These are phyloP conservation scores for Helminthosporium solani DNA, from an alignment of 2,329 filamentous ascomycete genomes.

Conservation along the genomic window DNA sequence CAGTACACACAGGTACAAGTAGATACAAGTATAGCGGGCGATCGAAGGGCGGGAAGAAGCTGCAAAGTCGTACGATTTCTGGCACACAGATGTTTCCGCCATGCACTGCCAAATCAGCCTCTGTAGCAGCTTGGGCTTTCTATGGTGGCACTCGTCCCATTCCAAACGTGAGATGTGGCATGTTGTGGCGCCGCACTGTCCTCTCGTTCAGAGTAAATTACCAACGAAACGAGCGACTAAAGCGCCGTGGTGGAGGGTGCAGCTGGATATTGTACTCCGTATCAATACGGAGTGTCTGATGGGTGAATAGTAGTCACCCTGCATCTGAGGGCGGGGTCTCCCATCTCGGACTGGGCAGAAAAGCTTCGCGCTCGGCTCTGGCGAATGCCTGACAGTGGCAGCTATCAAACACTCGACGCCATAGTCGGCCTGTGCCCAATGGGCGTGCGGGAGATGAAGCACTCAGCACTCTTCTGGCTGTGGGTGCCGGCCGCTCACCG, in stretches of 20 bases:
- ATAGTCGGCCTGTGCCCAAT: conserved; percentile 6
- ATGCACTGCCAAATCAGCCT: conserved; percentile 21
- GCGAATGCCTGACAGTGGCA: conserved; percentile 6
- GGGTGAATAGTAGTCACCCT: conserved; percentile 7
- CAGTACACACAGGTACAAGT: no score
- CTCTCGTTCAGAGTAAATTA: neutral
- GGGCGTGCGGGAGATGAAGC: neutral
- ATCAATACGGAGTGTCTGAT: no score
- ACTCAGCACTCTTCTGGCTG: neutral
- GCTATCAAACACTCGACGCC: conserved; percentile 7
- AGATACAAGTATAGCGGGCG: no score
- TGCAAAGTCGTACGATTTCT: conserved; percentile 22
- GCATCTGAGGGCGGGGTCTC: conserved; percentile 12
- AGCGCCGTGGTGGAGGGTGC: neutral
- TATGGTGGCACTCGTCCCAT: conserved; percentile 9
- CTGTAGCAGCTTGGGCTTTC: conserved; percentile 11
- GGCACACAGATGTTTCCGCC: conserved; percentile 18
- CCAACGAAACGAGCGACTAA: neutral
- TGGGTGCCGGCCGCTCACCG: conserved; percentile 8
- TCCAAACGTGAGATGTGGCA: conserved; percentile 19
- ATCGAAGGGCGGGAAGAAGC: no score
- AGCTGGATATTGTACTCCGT: neutral
- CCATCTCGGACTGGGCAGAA: conserved; percentile 7
- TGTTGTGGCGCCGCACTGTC: neutral
- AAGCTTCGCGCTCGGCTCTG: conserved; percentile 11